Conservation (phyloP, 2,329 filamentous ascomycete genomes). For the Sarocladiaceae sp. region DNA sequence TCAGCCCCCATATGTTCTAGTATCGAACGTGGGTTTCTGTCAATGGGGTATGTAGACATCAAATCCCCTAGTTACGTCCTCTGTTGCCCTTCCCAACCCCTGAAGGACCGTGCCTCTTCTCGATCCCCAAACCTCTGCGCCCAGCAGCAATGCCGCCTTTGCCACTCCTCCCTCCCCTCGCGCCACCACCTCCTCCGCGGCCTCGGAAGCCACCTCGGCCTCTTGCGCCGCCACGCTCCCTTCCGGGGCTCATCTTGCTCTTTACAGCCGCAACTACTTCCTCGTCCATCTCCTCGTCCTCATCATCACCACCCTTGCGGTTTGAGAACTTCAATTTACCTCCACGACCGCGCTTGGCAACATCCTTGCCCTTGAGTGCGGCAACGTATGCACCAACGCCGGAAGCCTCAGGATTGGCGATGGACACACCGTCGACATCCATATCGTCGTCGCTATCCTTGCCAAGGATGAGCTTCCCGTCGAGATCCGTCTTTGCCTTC, state of each 20-base stretch:
- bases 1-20: neutral
- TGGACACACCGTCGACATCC: constrained; percentile 55
- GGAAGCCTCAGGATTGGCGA: constrained; percentile 48
- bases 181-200: constrained; percentile 22
- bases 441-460: constrained; percentile 52
- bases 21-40: neutral
- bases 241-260: constrained; percentile 39
- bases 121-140: constrained; percentile 45
- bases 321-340: constrained; percentile 71
- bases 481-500: constrained; percentile 67
- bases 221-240: constrained; percentile 27
- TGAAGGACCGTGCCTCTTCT: constrained; percentile 40
- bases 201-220: constrained; percentile 31
- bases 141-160: constrained; percentile 43
- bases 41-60: neutral
- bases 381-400: constrained; percentile 68
- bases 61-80: neutral
- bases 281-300: constrained; percentile 49
- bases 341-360: constrained; percentile 58
- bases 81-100: constrained; percentile 36
- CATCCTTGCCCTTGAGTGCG: constrained; percentile 64
- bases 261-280: constrained; percentile 49
- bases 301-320: constrained; percentile 42
- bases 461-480: constrained; percentile 77
- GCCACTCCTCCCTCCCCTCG: constrained; percentile 37